phyloP scores from a whole-genome alignment of 164 flowering plant genomes.

The Protea cynaroides region DNA sequence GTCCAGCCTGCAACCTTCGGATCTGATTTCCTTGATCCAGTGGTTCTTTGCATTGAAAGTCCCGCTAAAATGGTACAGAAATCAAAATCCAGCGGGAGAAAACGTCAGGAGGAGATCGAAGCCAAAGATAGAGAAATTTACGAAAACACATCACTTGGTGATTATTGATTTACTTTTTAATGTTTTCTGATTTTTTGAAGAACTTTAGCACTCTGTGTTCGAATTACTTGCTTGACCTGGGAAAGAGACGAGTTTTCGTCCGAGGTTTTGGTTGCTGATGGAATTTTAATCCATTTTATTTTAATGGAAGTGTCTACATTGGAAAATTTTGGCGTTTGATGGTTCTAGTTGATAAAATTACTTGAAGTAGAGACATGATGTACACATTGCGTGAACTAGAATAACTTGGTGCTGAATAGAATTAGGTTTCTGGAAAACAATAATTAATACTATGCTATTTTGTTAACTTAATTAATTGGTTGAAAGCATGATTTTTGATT shows the following conservation, averaged over 20 bases:
- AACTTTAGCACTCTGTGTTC: background rate
- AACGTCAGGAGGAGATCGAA: constrained; percentile 18
- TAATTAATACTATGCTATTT: too few species aligned
- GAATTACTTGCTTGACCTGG: background rate
- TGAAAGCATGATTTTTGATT: too few species aligned
- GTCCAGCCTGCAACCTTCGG: too few species aligned
- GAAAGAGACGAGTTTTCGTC: background rate
- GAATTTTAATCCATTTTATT: background rate
- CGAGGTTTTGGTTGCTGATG: background rate
- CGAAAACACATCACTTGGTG: constrained; percentile 16
- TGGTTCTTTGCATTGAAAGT: background rate
- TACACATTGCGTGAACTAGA: too few species aligned
- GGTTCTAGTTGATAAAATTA: background rate
- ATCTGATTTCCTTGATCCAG: too few species aligned
- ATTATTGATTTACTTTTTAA: background rate
- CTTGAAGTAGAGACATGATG: too few species aligned
- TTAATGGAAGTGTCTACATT: background rate
- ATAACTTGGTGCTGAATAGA: too few species aligned
- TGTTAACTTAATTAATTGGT: too few species aligned
- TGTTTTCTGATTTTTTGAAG: background rate
- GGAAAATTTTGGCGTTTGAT: background rate
- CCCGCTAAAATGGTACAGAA: constrained; percentile 4
- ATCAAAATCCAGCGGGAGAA: constrained; percentile 18
- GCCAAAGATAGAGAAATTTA: constrained; percentile 7
- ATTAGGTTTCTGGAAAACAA: too few species aligned